Conservation (phyloP, 2,329 filamentous ascomycete species). For the Diaporthe amygdali region DNA sequence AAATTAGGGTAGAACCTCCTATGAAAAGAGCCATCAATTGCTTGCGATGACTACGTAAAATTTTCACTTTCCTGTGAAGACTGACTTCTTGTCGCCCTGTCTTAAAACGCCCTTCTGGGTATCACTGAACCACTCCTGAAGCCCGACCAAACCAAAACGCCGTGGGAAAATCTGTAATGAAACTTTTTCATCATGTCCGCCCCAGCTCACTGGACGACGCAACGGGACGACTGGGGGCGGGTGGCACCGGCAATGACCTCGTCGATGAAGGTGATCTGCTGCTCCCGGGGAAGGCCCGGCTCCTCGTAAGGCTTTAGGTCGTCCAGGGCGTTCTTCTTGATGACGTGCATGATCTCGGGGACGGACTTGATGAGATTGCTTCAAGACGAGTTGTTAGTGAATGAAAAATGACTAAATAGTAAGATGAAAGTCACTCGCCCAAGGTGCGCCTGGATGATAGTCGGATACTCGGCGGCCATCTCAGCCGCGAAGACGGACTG, state of each 20-base stretch:
- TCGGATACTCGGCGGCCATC: slow-evolving; percentile 72
- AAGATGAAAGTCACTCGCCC: slow-evolving; percentile 53
- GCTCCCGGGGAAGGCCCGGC: slow-evolving; percentile 34
- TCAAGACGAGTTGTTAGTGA: neutral
- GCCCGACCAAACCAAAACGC: neutral
- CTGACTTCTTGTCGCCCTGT: neutral
- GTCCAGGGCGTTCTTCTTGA: slow-evolving; percentile 29
- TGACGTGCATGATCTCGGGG: slow-evolving; percentile 23
- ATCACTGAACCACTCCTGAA: neutral
- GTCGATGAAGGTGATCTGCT: slow-evolving; percentile 39
- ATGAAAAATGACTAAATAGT: neutral
- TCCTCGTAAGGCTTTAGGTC: slow-evolving; percentile 31
- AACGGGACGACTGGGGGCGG: neutral
- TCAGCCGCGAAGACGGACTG: slow-evolving; percentile 85
- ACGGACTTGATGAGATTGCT: slow-evolving; percentile 34
- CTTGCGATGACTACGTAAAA: neutral
- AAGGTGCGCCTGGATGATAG: slow-evolving; percentile 74
- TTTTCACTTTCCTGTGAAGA: neutral
- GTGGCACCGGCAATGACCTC: slow-evolving; percentile 5
- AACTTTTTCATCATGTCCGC: too few relatives aligned
- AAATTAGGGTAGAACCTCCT: neutral
- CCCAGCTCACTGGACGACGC: neutral
- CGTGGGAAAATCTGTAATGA: neutral
- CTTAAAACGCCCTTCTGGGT: slow-evolving; percentile 12
- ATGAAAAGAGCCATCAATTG: neutral